These are phyloP conservation scores for Claviceps pusilla DNA, from an alignment of 2,329 filamentous ascomycete genomes.

Conservation along the genomic window DNA sequence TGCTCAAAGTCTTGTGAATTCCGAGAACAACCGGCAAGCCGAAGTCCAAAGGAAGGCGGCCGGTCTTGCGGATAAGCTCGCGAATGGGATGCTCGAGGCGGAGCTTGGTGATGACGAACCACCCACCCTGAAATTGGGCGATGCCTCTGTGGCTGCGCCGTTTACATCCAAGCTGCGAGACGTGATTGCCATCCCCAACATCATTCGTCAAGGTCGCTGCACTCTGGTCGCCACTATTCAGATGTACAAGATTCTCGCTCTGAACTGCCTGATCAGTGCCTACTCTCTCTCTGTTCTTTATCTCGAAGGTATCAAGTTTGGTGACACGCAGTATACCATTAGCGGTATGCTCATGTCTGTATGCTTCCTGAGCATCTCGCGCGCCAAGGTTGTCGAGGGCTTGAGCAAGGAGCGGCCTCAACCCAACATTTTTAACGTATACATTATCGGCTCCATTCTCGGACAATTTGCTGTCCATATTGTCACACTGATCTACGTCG, in stretches of 20 bases:
- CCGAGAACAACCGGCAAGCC: conserved; percentile 27
- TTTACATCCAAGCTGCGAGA: conserved; percentile 97
- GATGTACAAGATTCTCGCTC: conserved; percentile 98
- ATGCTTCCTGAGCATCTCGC: conserved; percentile 96
- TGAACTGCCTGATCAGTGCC: conserved; percentile 95
- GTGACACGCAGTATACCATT: conserved; percentile 94
- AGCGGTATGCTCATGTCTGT: conserved; percentile 99
- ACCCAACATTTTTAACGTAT: conserved; percentile 97
- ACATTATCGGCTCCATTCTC: conserved; percentile 95
- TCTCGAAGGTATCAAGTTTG: conserved; percentile 96
- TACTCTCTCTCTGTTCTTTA: conserved; percentile 96
- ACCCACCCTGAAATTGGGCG: conserved; percentile 89
- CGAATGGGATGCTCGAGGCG: conserved; percentile 73
- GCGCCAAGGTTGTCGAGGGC: conserved; percentile 86
- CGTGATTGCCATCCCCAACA: conserved; percentile 93
- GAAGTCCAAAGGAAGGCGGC: conserved; percentile 58
- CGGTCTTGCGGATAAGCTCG: conserved; percentile 73
- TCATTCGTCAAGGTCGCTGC: conserved; percentile 92
- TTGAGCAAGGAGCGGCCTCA: conserved; percentile 94
- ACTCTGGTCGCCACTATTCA: conserved; percentile 96
- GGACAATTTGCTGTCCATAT: conserved; percentile 97
- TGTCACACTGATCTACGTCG: conserved; percentile 83
- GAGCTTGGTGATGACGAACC: conserved; percentile 82
- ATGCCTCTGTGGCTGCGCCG: conserved; percentile 90
- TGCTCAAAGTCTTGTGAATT: conserved; percentile 36